phyloP scores from a whole-genome alignment of 164 flowering plant species.

The Annona cherimola region DNA sequence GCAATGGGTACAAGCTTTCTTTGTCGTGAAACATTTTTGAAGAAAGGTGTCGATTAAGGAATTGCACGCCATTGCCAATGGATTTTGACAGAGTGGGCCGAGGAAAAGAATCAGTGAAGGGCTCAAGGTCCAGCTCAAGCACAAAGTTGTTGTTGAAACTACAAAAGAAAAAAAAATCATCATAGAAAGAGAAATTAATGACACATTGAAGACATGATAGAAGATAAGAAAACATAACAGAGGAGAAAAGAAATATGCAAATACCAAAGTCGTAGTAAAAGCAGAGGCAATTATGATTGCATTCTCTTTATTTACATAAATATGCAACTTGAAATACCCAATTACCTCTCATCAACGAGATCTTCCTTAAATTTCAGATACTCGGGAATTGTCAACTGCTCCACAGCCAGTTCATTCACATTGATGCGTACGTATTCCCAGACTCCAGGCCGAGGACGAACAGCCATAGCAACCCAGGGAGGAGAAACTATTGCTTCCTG shows the following conservation, averaged over 20 bases:
- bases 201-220: background rate
- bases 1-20: conserved; percentile 83
- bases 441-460: conserved; percentile 89
- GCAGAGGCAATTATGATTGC: background rate
- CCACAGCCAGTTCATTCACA: conserved; percentile 57
- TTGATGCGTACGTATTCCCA: conserved; percentile 93
- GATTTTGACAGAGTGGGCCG: conserved; percentile 78
- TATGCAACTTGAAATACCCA: background rate
- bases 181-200: background rate
- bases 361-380: conserved; percentile 85
- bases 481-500: conserved; percentile 90
- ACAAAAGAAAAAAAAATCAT: conserved; percentile 8
- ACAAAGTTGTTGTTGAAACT: conserved; percentile 71
- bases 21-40: conserved; percentile 91
- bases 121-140: conserved; percentile 95
- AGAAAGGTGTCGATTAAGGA: conserved; percentile 93
- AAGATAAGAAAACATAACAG: background rate
- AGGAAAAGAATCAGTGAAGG: conserved; percentile 80
- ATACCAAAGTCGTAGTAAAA: too few species aligned
- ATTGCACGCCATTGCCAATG: conserved; percentile 95
- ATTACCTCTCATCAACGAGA: conserved; percentile 78
- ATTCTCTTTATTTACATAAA: background rate
- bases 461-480: conserved; percentile 92
- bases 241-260: background rate
- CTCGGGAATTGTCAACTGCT: conserved; percentile 60